Percentiles rank a stretch among this genome's conserved stretches.
phyloP scores from a whole-genome alignment of 2,329 filamentous ascomycete genomes.

The Sphaerulina vaccinii region DNA sequence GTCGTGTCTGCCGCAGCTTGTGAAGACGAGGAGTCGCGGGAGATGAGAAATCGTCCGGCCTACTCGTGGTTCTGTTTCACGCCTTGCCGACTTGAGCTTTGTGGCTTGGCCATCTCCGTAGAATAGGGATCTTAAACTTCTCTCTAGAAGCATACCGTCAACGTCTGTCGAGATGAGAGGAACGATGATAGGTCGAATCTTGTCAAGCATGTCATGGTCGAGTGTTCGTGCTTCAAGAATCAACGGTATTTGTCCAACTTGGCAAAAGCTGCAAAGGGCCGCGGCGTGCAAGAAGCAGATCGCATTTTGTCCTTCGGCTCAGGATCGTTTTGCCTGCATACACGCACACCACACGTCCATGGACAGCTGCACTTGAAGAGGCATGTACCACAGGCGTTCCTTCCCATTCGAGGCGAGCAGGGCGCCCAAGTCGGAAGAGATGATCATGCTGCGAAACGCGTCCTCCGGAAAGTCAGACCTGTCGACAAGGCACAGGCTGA shows the following conservation, averaged over 20 bases:
- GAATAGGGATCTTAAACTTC: neutral
- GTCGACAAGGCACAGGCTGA: no score
- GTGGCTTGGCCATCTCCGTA: constrained; percentile 1
- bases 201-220: neutral
- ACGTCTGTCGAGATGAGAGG: constrained; percentile 1
- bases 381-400: no score
- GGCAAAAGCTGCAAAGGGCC: no score
- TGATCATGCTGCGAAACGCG: no score
- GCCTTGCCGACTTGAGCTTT: constrained; percentile 5
- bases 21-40: constrained; percentile 6
- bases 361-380: no score
- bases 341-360: neutral
- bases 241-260: no score
- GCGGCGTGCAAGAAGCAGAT: no score
- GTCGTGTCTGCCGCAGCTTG: neutral
- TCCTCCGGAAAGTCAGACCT: no score
- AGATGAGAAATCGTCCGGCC: neutral
- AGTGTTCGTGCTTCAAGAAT: neutral
- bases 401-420: no score
- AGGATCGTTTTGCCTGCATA: neutral
- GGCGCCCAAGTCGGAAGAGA: no score
- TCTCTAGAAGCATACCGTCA: constrained; percentile 1
- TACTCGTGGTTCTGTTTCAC: constrained; percentile 10
- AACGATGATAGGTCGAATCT: neutral
- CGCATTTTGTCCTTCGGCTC: no score